These are phyloP conservation scores for Durusdinium trenchii DNA, from an alignment of 73 alveolate species.

Conservation along the genomic window DNA sequence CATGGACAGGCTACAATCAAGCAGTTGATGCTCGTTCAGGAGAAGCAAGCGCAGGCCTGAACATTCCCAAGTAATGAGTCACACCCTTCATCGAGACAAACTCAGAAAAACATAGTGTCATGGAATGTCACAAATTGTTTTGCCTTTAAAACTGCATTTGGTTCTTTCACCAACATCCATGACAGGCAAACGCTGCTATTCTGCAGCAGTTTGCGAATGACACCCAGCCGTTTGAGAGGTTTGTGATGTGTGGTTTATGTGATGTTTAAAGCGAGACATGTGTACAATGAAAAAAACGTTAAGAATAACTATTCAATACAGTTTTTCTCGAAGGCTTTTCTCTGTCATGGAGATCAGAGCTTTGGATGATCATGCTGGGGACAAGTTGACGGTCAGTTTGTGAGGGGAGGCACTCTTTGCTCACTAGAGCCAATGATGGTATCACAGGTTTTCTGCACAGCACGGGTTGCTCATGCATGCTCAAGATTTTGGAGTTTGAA, in stretches of 20 bases:
- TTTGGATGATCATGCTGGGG: conserved; percentile 65
- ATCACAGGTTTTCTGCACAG: neutral
- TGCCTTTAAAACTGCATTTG: neutral
- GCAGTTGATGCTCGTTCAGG: conserved; percentile 87
- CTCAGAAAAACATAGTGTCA: too few relatives aligned
- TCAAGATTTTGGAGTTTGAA: too few relatives aligned
- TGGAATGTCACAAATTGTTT: too few relatives aligned
- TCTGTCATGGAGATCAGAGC: conserved; percentile 75
- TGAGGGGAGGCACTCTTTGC: neutral
- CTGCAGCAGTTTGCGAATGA: conserved; percentile 69
- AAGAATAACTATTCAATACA: too few relatives aligned
- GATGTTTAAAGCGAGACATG: neutral
- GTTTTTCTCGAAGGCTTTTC: conserved; percentile 62
- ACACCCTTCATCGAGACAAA: too few relatives aligned
- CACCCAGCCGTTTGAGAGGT: conserved; percentile 61
- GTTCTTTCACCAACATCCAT: neutral
- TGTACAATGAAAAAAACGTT: too few relatives aligned
- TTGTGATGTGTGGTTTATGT: neutral
- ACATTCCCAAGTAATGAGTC: too few relatives aligned
- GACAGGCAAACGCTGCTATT: conserved; percentile 59
- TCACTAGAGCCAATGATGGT: conserved; percentile 9
- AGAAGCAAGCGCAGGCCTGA: conserved; percentile 75
- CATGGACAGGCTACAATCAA: conserved; percentile 37
- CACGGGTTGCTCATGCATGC: neutral
- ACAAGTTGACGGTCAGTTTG: conserved; percentile 68